These are phyloP conservation scores for Apocynum venetum DNA, from an alignment of 257 asterid species.

Conservation along the genomic window DNA sequence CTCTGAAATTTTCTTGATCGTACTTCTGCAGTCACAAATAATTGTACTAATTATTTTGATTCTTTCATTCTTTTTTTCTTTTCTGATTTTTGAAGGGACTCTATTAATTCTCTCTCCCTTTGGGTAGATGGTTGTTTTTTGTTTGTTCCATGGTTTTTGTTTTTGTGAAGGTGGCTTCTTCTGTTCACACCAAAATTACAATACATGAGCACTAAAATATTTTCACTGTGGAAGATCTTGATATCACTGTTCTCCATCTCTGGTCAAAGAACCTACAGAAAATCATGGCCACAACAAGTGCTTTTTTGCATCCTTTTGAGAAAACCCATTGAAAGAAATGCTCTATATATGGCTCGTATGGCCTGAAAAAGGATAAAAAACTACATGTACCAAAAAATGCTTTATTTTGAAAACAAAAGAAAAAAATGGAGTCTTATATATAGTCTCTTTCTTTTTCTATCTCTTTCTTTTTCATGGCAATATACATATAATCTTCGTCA, in stretches of 20 bases:
- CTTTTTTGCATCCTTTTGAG: not conserved
- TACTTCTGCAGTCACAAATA: conserved; percentile 30
- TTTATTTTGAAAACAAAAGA: not conserved
- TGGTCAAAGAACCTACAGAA: conserved; percentile 12
- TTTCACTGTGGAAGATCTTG: conserved; percentile 22
- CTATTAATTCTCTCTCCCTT: not conserved
- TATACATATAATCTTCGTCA: not conserved
- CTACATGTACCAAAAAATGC: not conserved
- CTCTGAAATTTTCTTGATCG: conserved; percentile 22
- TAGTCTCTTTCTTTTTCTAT: not conserved
- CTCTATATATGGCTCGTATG: conserved; percentile 3
- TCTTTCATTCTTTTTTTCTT: not conserved
- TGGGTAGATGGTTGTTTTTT: not conserved
- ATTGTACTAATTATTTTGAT: conserved; percentile 22
- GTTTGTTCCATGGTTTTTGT: not conserved
- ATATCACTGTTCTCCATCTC: conserved; percentile 9
- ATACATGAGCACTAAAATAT: not conserved
- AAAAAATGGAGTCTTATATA: not conserved
- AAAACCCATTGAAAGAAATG: conserved; percentile 3
- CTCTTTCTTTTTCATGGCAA: conserved; percentile 1
- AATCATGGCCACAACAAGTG: conserved; percentile 29
- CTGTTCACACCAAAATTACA: conserved; percentile 29
- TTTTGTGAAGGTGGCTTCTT: conserved; percentile 26
- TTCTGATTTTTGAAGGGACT: not conserved
- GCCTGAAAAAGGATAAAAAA: conserved; percentile 1